A percentile compares a stretch with the other conserved stretches of the same genome.
Conservation (phyloP, 2,329 filamentous ascomycete genomes). For the Alternaria arbusti region DNA sequence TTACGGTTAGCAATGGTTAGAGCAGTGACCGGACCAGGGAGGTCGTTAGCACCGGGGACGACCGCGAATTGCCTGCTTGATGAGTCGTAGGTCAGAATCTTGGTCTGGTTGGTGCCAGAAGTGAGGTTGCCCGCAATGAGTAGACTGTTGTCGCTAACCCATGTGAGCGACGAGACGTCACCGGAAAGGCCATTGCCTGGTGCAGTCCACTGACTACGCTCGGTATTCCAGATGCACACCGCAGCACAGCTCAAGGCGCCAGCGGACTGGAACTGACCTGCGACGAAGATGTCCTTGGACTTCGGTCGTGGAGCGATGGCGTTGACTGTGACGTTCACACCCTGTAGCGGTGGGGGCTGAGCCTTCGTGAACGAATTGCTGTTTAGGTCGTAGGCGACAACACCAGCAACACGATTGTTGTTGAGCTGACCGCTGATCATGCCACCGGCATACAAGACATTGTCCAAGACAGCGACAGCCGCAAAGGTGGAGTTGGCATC, state of each 20-base stretch:
- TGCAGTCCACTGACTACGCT: slow-evolving; percentile 76
- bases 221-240: slow-evolving; percentile 79
- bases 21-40: slow-evolving; percentile 82
- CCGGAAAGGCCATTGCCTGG: slow-evolving; percentile 77
- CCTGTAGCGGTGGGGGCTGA: slow-evolving; percentile 78
- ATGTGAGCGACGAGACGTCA: slow-evolving; percentile 73
- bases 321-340: slow-evolving; percentile 74
- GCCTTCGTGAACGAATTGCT: slow-evolving; percentile 65
- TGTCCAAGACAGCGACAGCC: slow-evolving; percentile 61
- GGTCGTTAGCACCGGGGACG: slow-evolving; percentile 65
- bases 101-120: slow-evolving; percentile 68
- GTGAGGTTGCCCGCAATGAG: slow-evolving; percentile 79
- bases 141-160: slow-evolving; percentile 74
- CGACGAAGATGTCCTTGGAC: slow-evolving; percentile 80
- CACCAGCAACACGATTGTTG: slow-evolving; percentile 68
- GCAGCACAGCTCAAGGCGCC: slow-evolving; percentile 82
- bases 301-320: slow-evolving; percentile 75
- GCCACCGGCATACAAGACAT: slow-evolving; percentile 80
- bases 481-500: slow-evolving; percentile 76
- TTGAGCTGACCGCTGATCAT: slow-evolving; percentile 74
- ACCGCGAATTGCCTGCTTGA: slow-evolving; percentile 70
- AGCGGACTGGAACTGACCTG: slow-evolving; percentile 81
- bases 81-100: slow-evolving; percentile 75
- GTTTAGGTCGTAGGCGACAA: slow-evolving; percentile 80
- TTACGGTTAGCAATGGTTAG: slow-evolving; percentile 76